A percentile compares a stretch with the other conserved stretches of the same genome.
Evolutionary conservation across 345 rosid species (phyloP).

Genomic region (Rhodamnia rubescens): DNA sequence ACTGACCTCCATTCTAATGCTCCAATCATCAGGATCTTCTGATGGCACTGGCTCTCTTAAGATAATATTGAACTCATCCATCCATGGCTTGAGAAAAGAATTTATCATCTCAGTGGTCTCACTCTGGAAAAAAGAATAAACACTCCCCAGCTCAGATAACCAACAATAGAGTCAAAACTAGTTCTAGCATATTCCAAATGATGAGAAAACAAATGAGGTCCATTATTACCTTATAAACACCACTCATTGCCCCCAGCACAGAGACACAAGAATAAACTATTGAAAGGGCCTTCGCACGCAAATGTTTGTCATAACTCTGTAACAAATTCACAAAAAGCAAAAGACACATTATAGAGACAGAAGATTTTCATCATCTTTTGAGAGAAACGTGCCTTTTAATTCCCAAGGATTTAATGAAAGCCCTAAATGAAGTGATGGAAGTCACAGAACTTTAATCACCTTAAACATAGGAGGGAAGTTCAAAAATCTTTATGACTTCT

Average conservation of each 20-base stretch:
- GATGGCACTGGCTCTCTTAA: conserved; percentile 59
- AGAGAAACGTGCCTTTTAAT: neutral
- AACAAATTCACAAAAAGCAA: neutral
- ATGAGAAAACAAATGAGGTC: neutral
- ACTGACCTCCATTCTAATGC: conserved; percentile 81
- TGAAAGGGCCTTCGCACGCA: conserved; percentile 69
- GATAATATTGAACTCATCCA: conserved; percentile 55
- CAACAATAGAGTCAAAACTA: conserved; percentile 6
- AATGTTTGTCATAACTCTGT: conserved; percentile 58
- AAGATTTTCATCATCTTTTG: neutral
- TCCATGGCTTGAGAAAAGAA: conserved; percentile 64
- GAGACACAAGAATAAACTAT: conserved; percentile 71
- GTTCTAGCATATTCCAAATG: conserved; percentile 1
- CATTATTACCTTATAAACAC: conserved; percentile 59
- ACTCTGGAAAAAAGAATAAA: conserved; percentile 41
- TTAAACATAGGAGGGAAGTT: neutral
- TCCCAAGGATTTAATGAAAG: neutral
- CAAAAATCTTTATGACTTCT: neutral
- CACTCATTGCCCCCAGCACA: conserved; percentile 75
- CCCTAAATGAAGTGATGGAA: neutral
- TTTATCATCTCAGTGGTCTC: conserved; percentile 48
- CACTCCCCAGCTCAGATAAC: conserved; percentile 14
- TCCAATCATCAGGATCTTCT: conserved; percentile 97
- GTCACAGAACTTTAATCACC: neutral
- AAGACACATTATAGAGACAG: neutral